phyloP scores from a whole-genome alignment of 495 filamentous ascomycete species.

The Annulohypoxylon maeteangense region DNA sequence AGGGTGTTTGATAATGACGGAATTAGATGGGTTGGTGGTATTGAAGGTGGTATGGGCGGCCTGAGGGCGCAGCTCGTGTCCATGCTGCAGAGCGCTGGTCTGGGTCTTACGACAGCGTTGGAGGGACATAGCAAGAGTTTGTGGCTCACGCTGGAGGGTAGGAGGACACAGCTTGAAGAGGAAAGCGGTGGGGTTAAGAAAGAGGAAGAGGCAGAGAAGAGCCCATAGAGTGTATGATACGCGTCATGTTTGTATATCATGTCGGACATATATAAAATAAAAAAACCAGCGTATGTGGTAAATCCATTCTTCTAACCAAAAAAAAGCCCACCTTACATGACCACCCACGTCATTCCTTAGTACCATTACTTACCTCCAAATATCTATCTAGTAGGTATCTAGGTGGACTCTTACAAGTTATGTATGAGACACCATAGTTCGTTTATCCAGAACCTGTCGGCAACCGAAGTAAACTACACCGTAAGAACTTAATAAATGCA shows the following conservation, averaged over 20 bases:
- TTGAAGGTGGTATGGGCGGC: slow-evolving; percentile 82
- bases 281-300: background rate
- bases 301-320: background rate
- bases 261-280: slow-evolving; percentile 1
- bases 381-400: no score
- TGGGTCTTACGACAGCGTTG: slow-evolving; percentile 74
- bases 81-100: slow-evolving; percentile 79
- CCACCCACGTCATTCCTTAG: no score
- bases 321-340: background rate
- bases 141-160: slow-evolving; percentile 85
- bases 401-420: no score
- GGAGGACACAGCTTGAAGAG: slow-evolving; percentile 80
- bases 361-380: background rate
- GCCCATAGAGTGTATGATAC: slow-evolving; percentile 29
- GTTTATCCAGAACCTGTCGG: no score
- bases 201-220: slow-evolving; percentile 47
- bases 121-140: slow-evolving; percentile 81
- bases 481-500: background rate
- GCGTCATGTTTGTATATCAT: background rate
- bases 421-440: no score
- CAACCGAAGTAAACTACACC: no score
- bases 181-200: slow-evolving; percentile 60
- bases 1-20: slow-evolving; percentile 84
- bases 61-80: slow-evolving; percentile 82
- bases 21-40: slow-evolving; percentile 84